Percentiles rank a stretch among this genome's conserved stretches.
Evolutionary conservation across 306 rosid species (phyloP).

Genomic region (Echinosophora koreensis): DNA sequence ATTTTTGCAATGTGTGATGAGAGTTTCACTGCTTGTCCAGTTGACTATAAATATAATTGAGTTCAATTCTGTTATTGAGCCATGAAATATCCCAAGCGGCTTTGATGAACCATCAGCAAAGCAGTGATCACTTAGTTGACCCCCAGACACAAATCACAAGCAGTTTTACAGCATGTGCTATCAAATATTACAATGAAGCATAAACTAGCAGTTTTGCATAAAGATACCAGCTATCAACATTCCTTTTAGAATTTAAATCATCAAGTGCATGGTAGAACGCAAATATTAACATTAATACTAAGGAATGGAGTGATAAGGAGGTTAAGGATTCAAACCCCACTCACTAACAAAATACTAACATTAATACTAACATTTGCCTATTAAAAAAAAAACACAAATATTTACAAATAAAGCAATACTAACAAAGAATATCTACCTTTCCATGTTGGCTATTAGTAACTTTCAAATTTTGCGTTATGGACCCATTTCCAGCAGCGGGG

Average conservation of each 20-base stretch:
- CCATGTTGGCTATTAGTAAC: constrained; percentile 96
- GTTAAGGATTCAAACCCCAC: no score
- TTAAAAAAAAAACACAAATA: not conserved
- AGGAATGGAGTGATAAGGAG: no score
- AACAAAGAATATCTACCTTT: constrained; percentile 68
- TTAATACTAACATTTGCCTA: no score
- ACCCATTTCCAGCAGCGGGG: constrained; percentile 74
- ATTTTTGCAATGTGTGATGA: constrained; percentile 17
- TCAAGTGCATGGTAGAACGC: constrained; percentile 22
- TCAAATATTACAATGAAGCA: constrained; percentile 12
- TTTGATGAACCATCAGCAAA: constrained; percentile 28
- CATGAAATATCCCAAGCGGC: constrained; percentile 8
- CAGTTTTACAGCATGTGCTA: constrained; percentile 13
- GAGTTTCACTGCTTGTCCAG: constrained; percentile 45
- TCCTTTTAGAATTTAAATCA: constrained; percentile 29
- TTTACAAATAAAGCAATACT: constrained; percentile 22
- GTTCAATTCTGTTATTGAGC: constrained; percentile 33
- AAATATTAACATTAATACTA: not conserved
- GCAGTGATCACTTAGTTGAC: constrained; percentile 35
- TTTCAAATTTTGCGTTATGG: constrained; percentile 79
- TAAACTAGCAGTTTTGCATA: constrained; percentile 5
- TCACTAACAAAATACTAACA: no score
- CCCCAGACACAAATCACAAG: constrained; percentile 20
- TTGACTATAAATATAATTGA: not conserved
- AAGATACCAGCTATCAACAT: constrained; percentile 18